Base-by-base conservation (phyloP, 305 asterid species). In the Ajuga reptans region DNA sequence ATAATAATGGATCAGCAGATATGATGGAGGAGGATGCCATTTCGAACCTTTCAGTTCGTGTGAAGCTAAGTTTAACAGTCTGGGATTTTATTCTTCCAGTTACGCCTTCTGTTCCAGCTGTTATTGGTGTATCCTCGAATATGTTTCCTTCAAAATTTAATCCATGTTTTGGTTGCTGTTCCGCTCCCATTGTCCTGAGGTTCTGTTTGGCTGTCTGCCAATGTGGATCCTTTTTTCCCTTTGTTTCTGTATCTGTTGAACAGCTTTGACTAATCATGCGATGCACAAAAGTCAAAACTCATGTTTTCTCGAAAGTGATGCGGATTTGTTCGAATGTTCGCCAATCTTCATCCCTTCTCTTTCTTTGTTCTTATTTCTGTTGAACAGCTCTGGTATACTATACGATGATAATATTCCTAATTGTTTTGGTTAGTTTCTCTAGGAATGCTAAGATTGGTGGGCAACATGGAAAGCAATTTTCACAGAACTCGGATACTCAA, bases 21-120 rank as follows among this genome's bases (percentile, higher is more conserved):
- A 78, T 88, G 90, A 93, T 93, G 99, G 99, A 91, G 14, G 99
- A 93, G 81, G 99, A 93, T 85, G 87, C 87, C 78, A 73, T 83
- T 64, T 81, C 96, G 62, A 86, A 82, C 77, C 78, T 86, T 75
- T 86, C 97, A 60, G 62, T 93, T 65, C 87, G 92, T 52, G 80
- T 93, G 79, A 91, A 91, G 76, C 80, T 93, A 78, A 87, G 83
- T 79, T 80, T 93, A 82, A 89, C 91, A 24, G 92, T 93, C 54
- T 93, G 99, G 99, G 97, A 93, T 77, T 93, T 93, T 64, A 72
- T 78, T 77, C 95, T 93, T 79, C 99, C 99, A 55, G 83, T 62
- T 49, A 93, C 96, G 27, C 99, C 99, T 69, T 91, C 99, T 64
- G 83, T 93, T 75, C 97, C 99, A 49, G 97, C 96, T 79, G 97